Conservation (phyloP, 2,329 filamentous ascomycete species). For the Aspergillus carbonarius region DNA sequence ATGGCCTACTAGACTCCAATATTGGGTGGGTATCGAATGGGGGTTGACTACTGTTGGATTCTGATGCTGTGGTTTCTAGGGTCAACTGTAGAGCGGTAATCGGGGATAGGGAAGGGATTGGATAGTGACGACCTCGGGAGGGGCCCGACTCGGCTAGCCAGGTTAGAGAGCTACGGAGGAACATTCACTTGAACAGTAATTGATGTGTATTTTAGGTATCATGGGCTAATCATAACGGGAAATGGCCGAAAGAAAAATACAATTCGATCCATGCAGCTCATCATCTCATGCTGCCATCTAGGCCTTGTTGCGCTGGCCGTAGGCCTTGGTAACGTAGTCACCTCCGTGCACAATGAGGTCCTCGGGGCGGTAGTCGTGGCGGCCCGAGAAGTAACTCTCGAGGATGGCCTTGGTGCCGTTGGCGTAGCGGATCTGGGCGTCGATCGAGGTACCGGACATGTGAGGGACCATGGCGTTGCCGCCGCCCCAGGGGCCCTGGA, state of each 20-base stretch:
- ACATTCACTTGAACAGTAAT: background rate
- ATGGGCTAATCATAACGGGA: constrained; percentile 14
- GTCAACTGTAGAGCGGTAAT: too few relatives aligned
- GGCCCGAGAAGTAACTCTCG: constrained; percentile 83
- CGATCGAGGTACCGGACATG: constrained; percentile 98
- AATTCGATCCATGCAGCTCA: constrained; percentile 14
- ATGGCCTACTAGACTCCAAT: too few relatives aligned
- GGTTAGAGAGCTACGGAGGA: background rate
- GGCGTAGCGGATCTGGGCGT: constrained; percentile 92
- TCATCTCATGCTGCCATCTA: constrained; percentile 8
- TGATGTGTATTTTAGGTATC: constrained; percentile 22
- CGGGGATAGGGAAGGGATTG: too few relatives aligned
- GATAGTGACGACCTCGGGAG: background rate
- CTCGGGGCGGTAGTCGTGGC: constrained; percentile 81
- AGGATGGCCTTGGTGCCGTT: constrained; percentile 86
- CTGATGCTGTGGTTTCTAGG: too few relatives aligned
- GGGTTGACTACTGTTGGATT: too few relatives aligned
- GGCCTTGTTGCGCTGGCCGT: constrained; percentile 65
- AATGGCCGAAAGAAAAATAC: constrained; percentile 1
- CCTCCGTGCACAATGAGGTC: constrained; percentile 88
- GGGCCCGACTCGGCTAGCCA: background rate
- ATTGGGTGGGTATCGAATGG: too few relatives aligned
- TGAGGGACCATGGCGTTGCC: constrained; percentile 99
- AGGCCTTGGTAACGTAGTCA: constrained; percentile 93
- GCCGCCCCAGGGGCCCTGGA: constrained; percentile 91